Evolutionary conservation across 495 filamentous ascomycete genomes (phyloP).

Genomic region (Trichocladium uniseriatum): DNA sequence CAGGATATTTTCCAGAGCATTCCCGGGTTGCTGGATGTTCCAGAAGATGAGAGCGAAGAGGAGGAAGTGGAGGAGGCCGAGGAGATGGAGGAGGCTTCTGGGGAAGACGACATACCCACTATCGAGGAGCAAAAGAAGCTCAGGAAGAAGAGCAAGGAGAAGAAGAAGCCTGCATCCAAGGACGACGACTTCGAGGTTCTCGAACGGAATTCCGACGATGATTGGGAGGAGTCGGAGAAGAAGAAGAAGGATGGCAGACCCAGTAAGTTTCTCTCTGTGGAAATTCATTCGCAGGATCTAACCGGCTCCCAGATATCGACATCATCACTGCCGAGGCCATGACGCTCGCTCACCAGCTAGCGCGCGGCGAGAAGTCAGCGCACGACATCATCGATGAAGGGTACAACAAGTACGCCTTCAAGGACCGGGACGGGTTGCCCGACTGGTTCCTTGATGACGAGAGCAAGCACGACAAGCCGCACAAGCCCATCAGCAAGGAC

Average conservation of each 20-base stretch:
- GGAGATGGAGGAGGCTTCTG: slow-evolving; percentile 3
- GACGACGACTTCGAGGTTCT: slow-evolving; percentile 44
- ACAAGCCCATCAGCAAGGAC: slow-evolving; percentile 81
- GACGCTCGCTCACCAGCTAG: slow-evolving; percentile 90
- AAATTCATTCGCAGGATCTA: slow-evolving; percentile 18
- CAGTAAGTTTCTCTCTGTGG: slow-evolving; percentile 40
- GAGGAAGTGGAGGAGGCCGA: slow-evolving; percentile 33
- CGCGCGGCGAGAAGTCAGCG: slow-evolving; percentile 69
- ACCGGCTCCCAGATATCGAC: slow-evolving; percentile 63
- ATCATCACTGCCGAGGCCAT: slow-evolving; percentile 99
- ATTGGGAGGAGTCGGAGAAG: slow-evolving; percentile 60
- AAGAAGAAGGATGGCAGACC: slow-evolving; percentile 58
- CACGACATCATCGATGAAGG: slow-evolving; percentile 76
- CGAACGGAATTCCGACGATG: slow-evolving; percentile 44
- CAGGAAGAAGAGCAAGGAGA: slow-evolving; percentile 5
- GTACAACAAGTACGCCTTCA: slow-evolving; percentile 87
- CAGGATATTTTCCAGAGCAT: slow-evolving; percentile 91
- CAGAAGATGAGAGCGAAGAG: slow-evolving; percentile 42
- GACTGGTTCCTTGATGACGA: slow-evolving; percentile 99
- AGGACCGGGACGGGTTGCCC: slow-evolving; percentile 84
- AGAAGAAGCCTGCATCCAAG: slow-evolving; percentile 11
- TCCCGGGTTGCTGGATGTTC: slow-evolving; percentile 44
- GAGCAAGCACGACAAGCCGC: slow-evolving; percentile 65
- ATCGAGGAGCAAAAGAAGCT: slow-evolving; percentile 12
- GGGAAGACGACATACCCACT: slow-evolving; percentile 9